These are phyloP conservation scores for Thermothielavioides terrestris DNA, from an alignment of 495 filamentous ascomycete genomes.

Conservation along the genomic window DNA sequence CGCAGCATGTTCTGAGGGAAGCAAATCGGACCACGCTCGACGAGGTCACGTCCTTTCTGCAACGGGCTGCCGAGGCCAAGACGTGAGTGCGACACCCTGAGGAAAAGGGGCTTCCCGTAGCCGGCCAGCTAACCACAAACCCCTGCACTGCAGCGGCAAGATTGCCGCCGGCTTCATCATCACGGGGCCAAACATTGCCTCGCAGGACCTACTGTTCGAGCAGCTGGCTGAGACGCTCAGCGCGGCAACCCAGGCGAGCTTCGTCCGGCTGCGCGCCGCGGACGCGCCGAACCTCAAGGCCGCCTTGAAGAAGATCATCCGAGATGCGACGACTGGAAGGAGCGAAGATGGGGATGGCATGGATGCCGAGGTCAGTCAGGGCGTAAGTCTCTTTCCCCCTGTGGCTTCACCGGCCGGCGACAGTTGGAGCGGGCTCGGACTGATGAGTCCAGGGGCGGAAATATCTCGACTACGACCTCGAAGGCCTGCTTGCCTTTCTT, in stretches of 20 bases:
- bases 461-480: conserved; percentile 84
- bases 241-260: conserved; percentile 40
- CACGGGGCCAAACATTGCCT: conserved; percentile 78
- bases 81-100: conserved; percentile 24
- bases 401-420: neutral
- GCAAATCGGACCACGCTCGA: conserved; percentile 52
- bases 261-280: conserved; percentile 65
- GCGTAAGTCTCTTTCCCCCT: conserved; percentile 33
- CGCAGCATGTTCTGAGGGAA: conserved; percentile 51
- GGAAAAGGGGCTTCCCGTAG: too few species aligned
- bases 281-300: conserved; percentile 79
- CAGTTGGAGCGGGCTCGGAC: neutral
- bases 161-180: conserved; percentile 77
- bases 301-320: conserved; percentile 73
- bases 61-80: conserved; percentile 40
- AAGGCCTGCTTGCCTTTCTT: conserved; percentile 61
- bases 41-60: conserved; percentile 66
- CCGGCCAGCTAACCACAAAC: too few species aligned
- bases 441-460: conserved; percentile 46
- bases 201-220: conserved; percentile 62
- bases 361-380: conserved; percentile 41
- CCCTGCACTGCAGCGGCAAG: conserved; percentile 18
- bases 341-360: conserved; percentile 37
- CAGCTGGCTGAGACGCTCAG: conserved; percentile 51
- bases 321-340: conserved; percentile 31